These are phyloP conservation scores for Lecanosticta acicola DNA, from an alignment of 2,329 filamentous ascomycete species.

Conservation along the genomic window DNA sequence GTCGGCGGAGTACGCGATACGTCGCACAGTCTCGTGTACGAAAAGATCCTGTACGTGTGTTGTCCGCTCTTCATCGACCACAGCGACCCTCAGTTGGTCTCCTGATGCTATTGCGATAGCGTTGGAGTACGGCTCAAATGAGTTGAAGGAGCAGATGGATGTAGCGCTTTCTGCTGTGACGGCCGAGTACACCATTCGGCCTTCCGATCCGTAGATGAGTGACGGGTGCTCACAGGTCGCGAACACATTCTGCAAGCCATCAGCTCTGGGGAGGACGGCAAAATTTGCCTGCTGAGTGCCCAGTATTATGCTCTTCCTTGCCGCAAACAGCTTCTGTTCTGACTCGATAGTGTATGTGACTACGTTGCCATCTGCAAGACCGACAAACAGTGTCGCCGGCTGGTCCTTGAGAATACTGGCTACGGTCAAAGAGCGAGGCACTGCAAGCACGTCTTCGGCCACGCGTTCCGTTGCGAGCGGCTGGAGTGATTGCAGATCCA, in stretches of 20 bases:
- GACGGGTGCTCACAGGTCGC: constrained; percentile 92
- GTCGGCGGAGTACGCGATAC: constrained; percentile 75
- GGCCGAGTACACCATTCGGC: constrained; percentile 84
- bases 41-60: constrained; percentile 80
- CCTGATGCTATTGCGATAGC: constrained; percentile 73
- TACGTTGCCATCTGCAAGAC: constrained; percentile 88
- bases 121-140: constrained; percentile 65
- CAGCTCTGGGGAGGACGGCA: constrained; percentile 64
- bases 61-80: constrained; percentile 75
- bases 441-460: constrained; percentile 57
- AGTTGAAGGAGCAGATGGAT: constrained; percentile 75
- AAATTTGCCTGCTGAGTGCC: constrained; percentile 81
- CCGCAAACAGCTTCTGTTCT: constrained; percentile 57
- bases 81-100: constrained; percentile 66
- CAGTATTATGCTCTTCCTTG: constrained; percentile 74
- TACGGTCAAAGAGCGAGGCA: constrained; percentile 76
- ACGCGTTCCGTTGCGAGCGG: constrained; percentile 58
- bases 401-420: constrained; percentile 65
- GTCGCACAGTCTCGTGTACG: constrained; percentile 75
- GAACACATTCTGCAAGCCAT: constrained; percentile 73
- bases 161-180: constrained; percentile 84
- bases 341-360: constrained; percentile 71
- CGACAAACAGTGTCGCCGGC: constrained; percentile 73
- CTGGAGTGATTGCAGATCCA: constrained; percentile 62
- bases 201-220: constrained; percentile 84